Conservation (phyloP, 2,329 filamentous ascomycete genomes). For the Xylariaceae sp. region DNA sequence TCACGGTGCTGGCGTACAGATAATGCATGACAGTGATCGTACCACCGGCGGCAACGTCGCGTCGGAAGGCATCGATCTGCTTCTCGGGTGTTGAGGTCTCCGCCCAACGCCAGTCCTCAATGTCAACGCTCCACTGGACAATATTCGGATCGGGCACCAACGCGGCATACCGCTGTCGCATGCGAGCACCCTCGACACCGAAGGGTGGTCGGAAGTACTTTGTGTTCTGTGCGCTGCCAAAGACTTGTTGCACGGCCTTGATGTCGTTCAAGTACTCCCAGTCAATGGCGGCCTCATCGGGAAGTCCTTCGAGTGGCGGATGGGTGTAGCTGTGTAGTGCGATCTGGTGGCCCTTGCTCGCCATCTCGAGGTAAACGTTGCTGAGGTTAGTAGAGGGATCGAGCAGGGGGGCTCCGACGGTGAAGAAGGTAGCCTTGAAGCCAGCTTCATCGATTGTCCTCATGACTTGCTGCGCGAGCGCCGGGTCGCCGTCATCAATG, state of each 20-base stretch:
- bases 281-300: slow-evolving; percentile 49
- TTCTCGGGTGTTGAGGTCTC: slow-evolving; percentile 57
- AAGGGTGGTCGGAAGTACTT: slow-evolving; percentile 65
- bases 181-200: slow-evolving; percentile 61
- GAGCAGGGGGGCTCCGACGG: slow-evolving; percentile 57
- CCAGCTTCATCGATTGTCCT: slow-evolving; percentile 54
- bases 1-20: slow-evolving; percentile 58
- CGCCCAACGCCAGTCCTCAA: slow-evolving; percentile 68
- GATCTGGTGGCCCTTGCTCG: slow-evolving; percentile 58
- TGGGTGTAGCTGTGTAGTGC: slow-evolving; percentile 65
- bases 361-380: slow-evolving; percentile 59
- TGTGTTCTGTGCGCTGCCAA: slow-evolving; percentile 31
- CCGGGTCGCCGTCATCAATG: slow-evolving; percentile 63
- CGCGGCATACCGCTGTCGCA: slow-evolving; percentile 56
- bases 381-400: slow-evolving; percentile 57
- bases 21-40: slow-evolving; percentile 66
- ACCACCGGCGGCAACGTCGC: slow-evolving; percentile 57
- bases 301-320: slow-evolving; percentile 58
- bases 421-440: slow-evolving; percentile 67
- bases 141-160: slow-evolving; percentile 51
- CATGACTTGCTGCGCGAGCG: slow-evolving; percentile 55
- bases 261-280: slow-evolving; percentile 58
- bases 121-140: slow-evolving; percentile 64
- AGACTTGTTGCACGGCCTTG: slow-evolving; percentile 39
- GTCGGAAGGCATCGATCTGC: slow-evolving; percentile 60